phyloP scores from a whole-genome alignment of 139 green algal genomes.

The Edaphochlamys debaryana region DNA sequence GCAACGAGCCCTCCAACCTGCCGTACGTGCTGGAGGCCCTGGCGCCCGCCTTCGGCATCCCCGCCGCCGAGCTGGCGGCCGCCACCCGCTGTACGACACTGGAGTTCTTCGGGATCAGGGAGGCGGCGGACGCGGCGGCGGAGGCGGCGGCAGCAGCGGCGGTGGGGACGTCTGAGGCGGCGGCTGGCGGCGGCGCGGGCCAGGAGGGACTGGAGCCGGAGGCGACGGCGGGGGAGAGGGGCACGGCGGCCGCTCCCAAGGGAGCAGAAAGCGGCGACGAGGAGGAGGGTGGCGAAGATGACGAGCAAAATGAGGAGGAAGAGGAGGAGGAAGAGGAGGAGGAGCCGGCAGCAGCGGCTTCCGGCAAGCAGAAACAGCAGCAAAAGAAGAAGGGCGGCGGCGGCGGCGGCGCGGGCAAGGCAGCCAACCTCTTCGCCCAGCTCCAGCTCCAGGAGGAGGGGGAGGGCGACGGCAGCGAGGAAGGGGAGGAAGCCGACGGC shows the following conservation, averaged over 20 bases:
- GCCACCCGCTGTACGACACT: slow-evolving; percentile 8
- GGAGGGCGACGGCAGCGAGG: not conserved
- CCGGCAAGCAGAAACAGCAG: not conserved
- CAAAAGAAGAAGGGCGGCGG: not conserved
- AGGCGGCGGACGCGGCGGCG: slow-evolving; percentile 29
- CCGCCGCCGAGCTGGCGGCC: not conserved
- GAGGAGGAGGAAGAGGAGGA: slow-evolving; percentile 2
- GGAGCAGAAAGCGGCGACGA: not conserved
- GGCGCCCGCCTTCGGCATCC: not conserved
- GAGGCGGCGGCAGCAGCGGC: not conserved
- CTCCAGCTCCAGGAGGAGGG: slow-evolving; percentile 12
- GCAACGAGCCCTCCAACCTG: slow-evolving; percentile 56
- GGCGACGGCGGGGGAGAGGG: not conserved
- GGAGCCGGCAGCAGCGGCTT: not conserved
- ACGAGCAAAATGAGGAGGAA: not conserved
- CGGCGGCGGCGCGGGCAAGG: not conserved
- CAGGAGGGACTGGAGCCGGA: too few relatives aligned
- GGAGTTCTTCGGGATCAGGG: slow-evolving; percentile 30
- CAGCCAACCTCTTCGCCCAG: not conserved
- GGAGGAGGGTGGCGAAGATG: not conserved
- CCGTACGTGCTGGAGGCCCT: slow-evolving; percentile 33
- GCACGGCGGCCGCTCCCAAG: too few relatives aligned
- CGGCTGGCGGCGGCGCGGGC: not conserved
- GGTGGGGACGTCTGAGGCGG: not conserved
- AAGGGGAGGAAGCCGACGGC: not conserved